phyloP scores from a whole-genome alignment of 2,329 filamentous ascomycete species.

The Neofusicoccum parvum region DNA sequence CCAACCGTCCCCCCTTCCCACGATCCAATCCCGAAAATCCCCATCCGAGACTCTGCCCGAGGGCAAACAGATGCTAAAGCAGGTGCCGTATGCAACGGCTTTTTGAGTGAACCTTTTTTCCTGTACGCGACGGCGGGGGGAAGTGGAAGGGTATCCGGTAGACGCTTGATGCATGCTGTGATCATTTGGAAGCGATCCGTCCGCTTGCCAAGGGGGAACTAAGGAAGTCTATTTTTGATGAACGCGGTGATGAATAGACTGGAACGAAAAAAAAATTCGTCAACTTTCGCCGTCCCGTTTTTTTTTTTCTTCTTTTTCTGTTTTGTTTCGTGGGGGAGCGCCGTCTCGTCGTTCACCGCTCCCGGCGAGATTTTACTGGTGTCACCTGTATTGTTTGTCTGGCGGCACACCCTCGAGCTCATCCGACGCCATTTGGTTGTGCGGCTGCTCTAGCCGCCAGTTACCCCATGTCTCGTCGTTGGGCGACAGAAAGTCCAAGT shows the following conservation, averaged over 20 bases:
- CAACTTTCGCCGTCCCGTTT: not conserved
- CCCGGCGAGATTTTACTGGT: too few species aligned
- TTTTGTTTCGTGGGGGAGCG: too few species aligned
- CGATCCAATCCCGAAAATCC: too few species aligned
- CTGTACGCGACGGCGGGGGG: not conserved
- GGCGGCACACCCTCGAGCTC: not conserved
- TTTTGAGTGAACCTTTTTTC: not conserved
- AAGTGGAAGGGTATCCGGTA: not conserved
- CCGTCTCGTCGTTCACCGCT: not conserved
- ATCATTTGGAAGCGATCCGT: not conserved
- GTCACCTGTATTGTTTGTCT: conserved; percentile 5
- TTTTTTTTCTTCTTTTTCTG: not conserved
- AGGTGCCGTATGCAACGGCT: too few species aligned
- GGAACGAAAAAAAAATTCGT: not conserved
- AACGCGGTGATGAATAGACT: not conserved
- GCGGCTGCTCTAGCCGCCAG: conserved; percentile 11
- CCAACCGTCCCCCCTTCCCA: too few species aligned
- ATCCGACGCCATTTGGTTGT: not conserved
- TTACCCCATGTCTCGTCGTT: not conserved
- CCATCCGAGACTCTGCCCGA: too few species aligned
- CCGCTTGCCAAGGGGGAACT: not conserved
- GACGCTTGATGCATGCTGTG: conserved; percentile 4
- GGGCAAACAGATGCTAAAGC: too few species aligned
- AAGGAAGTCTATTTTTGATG: conserved; percentile 17
- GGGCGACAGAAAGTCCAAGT: not conserved